Evolutionary conservation across 164 flowering plant species (phyloP), one percentile per base, ranked within the genome.

Genomic region (Kingdonia uniflora): DNA sequence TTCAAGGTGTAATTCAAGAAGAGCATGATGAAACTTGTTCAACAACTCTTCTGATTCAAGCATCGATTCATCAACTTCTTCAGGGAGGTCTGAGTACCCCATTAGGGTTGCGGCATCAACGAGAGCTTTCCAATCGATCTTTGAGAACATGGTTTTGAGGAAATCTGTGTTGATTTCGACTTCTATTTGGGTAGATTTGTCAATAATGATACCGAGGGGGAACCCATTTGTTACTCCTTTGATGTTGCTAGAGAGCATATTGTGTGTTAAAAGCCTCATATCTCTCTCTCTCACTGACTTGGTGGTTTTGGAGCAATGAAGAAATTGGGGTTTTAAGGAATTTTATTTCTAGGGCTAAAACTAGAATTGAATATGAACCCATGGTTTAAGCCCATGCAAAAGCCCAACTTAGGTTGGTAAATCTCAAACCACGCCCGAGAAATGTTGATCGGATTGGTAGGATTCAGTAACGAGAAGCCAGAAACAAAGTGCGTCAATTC

Each of bases 231-330:
- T 46, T 22, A 90, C 92, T 20, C 96, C 95, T 65, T 85, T 89
- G 62, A 89, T 82, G 77, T 84, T 86, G 56, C 78, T 75, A 0
- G 94, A 84, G 0, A 89, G 74, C 94, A 89, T 84, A 78, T 89
- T 89, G 76, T 86, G 97, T 0, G 95, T 86, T 15, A 89, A 50
- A 4, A 89, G 82, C 78, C 86, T 82, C 97, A 89, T 88, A n/a
- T n/a, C n/a, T n/a, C n/a, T n/a, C n/a, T n/a, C n/a, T n/a, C n/a
- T n/a, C n/a, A n/a, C n/a, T n/a, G n/a, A n/a, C n/a, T n/a, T n/a
- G n/a, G n/a, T n/a, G n/a, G n/a, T n/a, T n/a, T n/a, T n/a, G n/a
- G n/a, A n/a, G n/a, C n/a, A n/a, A n/a, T n/a, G n/a, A n/a, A n/a
- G n/a, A n/a, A n/a, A n/a, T n/a, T n/a, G n/a, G n/a, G n/a, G n/a